A percentile compares a stretch with the other conserved stretches of the same genome.
Evolutionary conservation across 306 rosid genomes (phyloP).

Genomic region (Astragalus membranaceus): DNA sequence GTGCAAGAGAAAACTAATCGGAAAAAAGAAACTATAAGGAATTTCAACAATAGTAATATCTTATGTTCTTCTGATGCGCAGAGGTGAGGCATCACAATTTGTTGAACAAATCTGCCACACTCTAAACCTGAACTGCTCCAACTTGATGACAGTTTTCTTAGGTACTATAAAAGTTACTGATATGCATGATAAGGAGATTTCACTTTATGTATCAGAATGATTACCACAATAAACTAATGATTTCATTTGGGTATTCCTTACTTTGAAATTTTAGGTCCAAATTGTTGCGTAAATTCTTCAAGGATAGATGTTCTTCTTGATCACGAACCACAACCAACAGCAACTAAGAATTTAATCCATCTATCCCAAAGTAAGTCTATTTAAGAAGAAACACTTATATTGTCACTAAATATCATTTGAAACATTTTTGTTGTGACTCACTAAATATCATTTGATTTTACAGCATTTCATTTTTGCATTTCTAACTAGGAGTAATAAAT

Average conservation of each 20-base stretch:
- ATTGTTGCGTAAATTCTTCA: no score
- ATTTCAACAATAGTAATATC: neutral
- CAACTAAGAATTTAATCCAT: no score
- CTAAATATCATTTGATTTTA: neutral
- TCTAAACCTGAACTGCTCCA: conserved; percentile 44
- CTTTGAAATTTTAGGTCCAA: no score
- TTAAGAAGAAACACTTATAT: neutral
- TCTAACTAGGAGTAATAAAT: neutral
- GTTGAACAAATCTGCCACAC: conserved; percentile 34
- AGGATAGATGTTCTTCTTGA: neutral
- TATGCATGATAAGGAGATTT: neutral
- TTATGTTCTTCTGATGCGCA: conserved; percentile 15
- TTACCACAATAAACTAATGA: neutral
- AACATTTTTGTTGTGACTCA: no score
- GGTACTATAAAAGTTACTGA: conserved; percentile 30
- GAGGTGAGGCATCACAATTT: conserved; percentile 29
- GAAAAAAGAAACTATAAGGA: no score
- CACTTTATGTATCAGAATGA: no score
- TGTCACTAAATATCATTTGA: no score
- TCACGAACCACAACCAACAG: conserved; percentile 51
- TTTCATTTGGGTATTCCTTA: neutral
- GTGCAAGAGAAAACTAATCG: neutral
- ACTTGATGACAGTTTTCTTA: conserved; percentile 44
- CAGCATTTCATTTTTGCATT: no score
- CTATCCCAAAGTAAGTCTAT: no score